These are phyloP conservation scores for Opeltia flavorubescens DNA, from an alignment of 495 filamentous ascomycete species.

Conservation along the genomic window DNA sequence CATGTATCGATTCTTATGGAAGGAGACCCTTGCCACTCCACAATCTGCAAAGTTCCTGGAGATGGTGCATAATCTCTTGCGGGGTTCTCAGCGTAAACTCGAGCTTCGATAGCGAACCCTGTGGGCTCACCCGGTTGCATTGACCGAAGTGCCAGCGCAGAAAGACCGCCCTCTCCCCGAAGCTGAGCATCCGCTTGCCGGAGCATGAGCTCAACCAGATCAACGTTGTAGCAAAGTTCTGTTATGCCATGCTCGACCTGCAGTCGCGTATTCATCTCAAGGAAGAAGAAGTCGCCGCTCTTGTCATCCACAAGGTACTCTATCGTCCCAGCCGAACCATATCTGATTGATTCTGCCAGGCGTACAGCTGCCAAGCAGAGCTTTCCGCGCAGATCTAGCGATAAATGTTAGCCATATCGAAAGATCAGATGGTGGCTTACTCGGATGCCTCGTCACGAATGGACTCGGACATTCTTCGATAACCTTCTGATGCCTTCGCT, in stretches of 20 bases:
- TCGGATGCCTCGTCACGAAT: slow-evolving; percentile 30
- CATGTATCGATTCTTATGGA: slow-evolving; percentile 47
- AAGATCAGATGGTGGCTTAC: slow-evolving; percentile 3
- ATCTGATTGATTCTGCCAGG: slow-evolving; percentile 38
- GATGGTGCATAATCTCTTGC: slow-evolving; percentile 39
- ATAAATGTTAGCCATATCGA: neutral
- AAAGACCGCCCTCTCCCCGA: slow-evolving; percentile 27
- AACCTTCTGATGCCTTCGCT: slow-evolving; percentile 41
- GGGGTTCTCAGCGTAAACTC: slow-evolving; percentile 50
- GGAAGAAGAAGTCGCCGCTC: slow-evolving; percentile 45
- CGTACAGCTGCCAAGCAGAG: slow-evolving; percentile 36
- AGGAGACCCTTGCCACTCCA: slow-evolving; percentile 31
- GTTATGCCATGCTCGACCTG: slow-evolving; percentile 58
- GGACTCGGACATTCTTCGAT: slow-evolving; percentile 39
- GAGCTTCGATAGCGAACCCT: slow-evolving; percentile 41
- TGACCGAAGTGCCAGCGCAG: slow-evolving; percentile 17
- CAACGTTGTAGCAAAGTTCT: slow-evolving; percentile 43
- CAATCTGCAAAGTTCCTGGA: slow-evolving; percentile 41
- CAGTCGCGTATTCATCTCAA: slow-evolving; percentile 55
- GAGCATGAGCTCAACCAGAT: slow-evolving; percentile 43
- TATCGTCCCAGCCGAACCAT: slow-evolving; percentile 45
- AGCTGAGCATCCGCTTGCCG: slow-evolving; percentile 35
- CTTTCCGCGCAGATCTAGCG: slow-evolving; percentile 27
- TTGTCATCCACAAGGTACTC: slow-evolving; percentile 51
- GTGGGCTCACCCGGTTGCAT: slow-evolving; percentile 22